Percentiles rank a stretch among this genome's conserved stretches.
Conservation (phyloP, 805 yeast genomes). For the Aciculoconidium aculeatum region DNA sequence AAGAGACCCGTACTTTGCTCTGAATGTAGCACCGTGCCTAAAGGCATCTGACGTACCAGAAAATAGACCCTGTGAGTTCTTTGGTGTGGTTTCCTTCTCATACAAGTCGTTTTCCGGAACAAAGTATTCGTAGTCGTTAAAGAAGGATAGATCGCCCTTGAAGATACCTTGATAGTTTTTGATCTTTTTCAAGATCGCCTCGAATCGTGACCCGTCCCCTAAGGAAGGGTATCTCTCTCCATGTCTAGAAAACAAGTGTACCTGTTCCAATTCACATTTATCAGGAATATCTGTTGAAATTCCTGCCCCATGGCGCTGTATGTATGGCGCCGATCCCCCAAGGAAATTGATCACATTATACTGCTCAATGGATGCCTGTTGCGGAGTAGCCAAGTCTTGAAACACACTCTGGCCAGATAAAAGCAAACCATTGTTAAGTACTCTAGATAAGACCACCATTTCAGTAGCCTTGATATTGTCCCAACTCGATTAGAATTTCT, state of each 20-base stretch:
- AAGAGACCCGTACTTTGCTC: constrained; percentile 45
- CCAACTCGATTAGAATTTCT: too few relatives aligned
- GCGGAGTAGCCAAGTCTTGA: constrained; percentile 33
- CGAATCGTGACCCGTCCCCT: constrained; percentile 21
- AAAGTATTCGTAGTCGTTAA: constrained; percentile 50
- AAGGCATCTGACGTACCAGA: constrained; percentile 48
- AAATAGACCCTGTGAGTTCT: constrained; percentile 39
- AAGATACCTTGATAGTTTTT: constrained; percentile 23
- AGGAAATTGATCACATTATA: constrained; percentile 45
- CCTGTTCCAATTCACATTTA: constrained; percentile 56
- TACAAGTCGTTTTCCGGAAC: constrained; percentile 31
- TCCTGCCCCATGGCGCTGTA: constrained; percentile 48
- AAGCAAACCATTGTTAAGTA: constrained; percentile 25
- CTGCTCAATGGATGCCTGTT: constrained; percentile 37
- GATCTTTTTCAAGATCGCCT: constrained; percentile 18
- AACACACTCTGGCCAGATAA: constrained; percentile 21
- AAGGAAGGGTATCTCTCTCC: constrained; percentile 67
- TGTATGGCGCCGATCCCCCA: constrained; percentile 56
- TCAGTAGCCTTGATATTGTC: too few relatives aligned
- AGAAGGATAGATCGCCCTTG: constrained; percentile 49
- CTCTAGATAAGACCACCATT: constrained; percentile 27
- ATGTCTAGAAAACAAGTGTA: constrained; percentile 68
- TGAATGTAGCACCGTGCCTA: constrained; percentile 44
- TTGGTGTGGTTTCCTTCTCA: constrained; percentile 48
- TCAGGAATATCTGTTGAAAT: constrained; percentile 45